A percentile compares a stretch with the other conserved stretches of the same genome.
Conservation (phyloP, 306 rosid species). For the Casuarina glauca region DNA sequence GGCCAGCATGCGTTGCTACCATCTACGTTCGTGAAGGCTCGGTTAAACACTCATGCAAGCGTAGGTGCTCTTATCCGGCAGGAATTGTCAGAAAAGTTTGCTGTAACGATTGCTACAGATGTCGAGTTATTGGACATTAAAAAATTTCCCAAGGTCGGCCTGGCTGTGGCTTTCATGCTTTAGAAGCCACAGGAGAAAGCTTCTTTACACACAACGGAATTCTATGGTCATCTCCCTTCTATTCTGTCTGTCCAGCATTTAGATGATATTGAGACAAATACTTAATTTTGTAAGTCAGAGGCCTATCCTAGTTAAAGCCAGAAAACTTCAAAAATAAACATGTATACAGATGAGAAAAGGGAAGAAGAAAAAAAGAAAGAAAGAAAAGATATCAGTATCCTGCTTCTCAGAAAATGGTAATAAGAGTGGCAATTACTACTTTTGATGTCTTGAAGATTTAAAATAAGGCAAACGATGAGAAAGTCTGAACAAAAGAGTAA, state of each 20-base stretch:
- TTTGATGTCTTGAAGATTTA: not conserved
- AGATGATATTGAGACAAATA: not conserved
- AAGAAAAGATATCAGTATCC: too few relatives aligned
- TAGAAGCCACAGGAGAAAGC: conserved; percentile 16
- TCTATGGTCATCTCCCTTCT: not conserved
- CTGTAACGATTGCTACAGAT: conserved; percentile 58
- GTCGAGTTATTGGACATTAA: conserved; percentile 38
- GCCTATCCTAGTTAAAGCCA: too few relatives aligned
- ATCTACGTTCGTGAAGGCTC: conserved; percentile 45
- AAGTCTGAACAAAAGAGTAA: not conserved
- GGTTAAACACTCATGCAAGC: conserved; percentile 49
- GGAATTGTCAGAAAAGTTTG: conserved; percentile 47
- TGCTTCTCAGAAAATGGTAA: not conserved
- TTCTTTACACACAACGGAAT: not conserved
- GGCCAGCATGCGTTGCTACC: conserved; percentile 63
- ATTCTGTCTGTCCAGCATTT: not conserved
- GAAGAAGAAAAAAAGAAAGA: not conserved
- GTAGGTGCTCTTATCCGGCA: conserved; percentile 58
- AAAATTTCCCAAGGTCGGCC: conserved; percentile 47
- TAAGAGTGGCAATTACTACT: not conserved
- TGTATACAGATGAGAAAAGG: too few relatives aligned
- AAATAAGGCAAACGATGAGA: not conserved
- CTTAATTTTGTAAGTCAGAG: not conserved
- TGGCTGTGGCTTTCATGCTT: conserved; percentile 55
- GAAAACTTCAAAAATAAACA: not conserved